A percentile compares a stretch with the other conserved stretches of the same genome.
Conservation (phyloP, 2,329 filamentous ascomycete species). For the Massarina eburnea region DNA sequence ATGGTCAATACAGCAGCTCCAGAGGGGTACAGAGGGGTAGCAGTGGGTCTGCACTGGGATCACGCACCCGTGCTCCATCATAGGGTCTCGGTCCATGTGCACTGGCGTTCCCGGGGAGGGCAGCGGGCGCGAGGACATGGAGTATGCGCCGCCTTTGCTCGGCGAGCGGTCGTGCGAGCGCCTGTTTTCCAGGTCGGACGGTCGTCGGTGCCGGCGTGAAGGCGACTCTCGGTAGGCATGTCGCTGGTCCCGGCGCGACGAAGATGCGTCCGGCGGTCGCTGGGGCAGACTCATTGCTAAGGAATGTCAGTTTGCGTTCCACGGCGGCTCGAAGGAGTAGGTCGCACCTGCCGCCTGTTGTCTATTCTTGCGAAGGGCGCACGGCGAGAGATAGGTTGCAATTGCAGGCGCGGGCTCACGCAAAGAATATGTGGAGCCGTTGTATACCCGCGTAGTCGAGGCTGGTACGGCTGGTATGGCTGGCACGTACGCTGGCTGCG, state of each 20-base stretch:
- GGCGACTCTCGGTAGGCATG: conserved; percentile 68
- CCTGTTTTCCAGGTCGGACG: conserved; percentile 68
- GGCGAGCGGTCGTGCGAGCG: conserved; percentile 48
- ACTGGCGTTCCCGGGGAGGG: conserved; percentile 49
- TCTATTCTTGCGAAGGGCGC: too few relatives aligned
- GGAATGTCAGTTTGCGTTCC: conserved; percentile 27
- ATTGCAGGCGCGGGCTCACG: not conserved
- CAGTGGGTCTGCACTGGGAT: too few relatives aligned
- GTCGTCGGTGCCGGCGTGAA: conserved; percentile 63
- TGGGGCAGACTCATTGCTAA: conserved; percentile 52
- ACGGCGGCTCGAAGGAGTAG: conserved; percentile 7
- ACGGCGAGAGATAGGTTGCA: not conserved
- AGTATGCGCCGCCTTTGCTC: conserved; percentile 40
- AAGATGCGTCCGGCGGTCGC: conserved; percentile 62
- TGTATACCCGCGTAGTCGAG: not conserved
- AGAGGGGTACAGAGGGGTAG: too few relatives aligned
- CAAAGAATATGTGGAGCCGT: not conserved
- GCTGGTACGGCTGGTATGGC: not conserved
- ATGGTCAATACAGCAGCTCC: too few relatives aligned
- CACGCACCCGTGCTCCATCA: conserved; percentile 51
- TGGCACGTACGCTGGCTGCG: conserved; percentile 1
- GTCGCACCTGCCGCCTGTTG: not conserved
- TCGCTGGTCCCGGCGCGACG: conserved; percentile 53
- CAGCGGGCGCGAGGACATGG: conserved; percentile 43
- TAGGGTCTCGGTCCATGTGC: conserved; percentile 55